phyloP scores from a whole-genome alignment of 2,329 filamentous ascomycete genomes.

The Teratosphaeria epicoccoides region DNA sequence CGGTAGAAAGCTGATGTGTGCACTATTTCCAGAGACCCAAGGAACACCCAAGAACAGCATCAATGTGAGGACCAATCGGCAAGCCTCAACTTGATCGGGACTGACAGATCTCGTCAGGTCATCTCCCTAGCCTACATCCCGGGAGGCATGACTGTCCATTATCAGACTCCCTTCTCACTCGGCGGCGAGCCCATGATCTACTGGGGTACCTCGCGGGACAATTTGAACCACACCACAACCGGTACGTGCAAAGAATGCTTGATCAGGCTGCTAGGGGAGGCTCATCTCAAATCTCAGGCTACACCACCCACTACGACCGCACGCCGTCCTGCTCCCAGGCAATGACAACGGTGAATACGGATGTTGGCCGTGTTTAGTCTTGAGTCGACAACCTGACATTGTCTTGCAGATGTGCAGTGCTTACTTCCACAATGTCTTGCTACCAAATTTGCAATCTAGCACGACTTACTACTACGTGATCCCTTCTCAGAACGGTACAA shows the following conservation, averaged over 20 bases:
- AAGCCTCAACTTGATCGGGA: neutral
- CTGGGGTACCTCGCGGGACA: slow-evolving; percentile 30
- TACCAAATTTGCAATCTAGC: slow-evolving; percentile 31
- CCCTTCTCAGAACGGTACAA: slow-evolving; percentile 40
- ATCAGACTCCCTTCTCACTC: slow-evolving; percentile 45
- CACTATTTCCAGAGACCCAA: neutral
- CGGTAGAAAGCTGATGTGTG: neutral
- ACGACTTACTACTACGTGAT: slow-evolving; percentile 45
- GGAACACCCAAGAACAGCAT: slow-evolving; percentile 41
- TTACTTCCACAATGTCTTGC: slow-evolving; percentile 42
- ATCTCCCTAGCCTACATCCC: slow-evolving; percentile 40
- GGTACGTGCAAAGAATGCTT: slow-evolving; percentile 17
- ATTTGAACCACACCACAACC: slow-evolving; percentile 27
- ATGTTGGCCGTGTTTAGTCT: too few relatives aligned
- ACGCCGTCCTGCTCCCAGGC: slow-evolving; percentile 38
- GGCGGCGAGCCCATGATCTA: slow-evolving; percentile 33
- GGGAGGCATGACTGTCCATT: slow-evolving; percentile 42
- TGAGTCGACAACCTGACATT: too few relatives aligned
- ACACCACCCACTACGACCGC: slow-evolving; percentile 31
- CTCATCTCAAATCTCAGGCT: neutral
- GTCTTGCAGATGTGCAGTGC: neutral
- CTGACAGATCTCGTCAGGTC: slow-evolving; percentile 14
- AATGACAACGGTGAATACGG: neutral
- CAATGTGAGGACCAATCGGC: slow-evolving; percentile 25
- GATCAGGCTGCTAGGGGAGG: neutral